Evolutionary conservation across 371 early-diverging fungal genomes (phyloP).

Genomic region (Syncephalastrum monosporum): DNA sequence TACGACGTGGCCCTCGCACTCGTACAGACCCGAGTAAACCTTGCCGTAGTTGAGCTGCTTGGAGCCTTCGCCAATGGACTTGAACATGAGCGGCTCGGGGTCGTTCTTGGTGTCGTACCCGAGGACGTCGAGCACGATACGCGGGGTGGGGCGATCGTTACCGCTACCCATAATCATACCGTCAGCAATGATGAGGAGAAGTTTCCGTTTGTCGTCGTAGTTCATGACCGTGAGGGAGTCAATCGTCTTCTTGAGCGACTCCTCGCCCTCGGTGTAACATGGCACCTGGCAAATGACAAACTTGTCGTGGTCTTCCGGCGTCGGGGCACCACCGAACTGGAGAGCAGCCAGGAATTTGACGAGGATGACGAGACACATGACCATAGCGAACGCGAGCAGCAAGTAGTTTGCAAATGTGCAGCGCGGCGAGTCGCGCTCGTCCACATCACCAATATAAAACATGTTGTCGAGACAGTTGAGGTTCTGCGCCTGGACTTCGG

Average conservation of each 20-base stretch:
- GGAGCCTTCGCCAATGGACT: constrained; percentile 89
- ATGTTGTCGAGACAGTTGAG: constrained; percentile 77
- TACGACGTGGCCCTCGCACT: constrained; percentile 84
- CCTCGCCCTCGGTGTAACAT: constrained; percentile 84
- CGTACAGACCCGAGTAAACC: constrained; percentile 97
- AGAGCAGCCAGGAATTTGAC: constrained; percentile 94
- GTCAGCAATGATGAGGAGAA: constrained; percentile 91
- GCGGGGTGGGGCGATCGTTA: constrained; percentile 96
- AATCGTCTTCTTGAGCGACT: constrained; percentile 81
- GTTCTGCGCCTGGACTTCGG: constrained; percentile 37
- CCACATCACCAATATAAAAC: constrained; percentile 90
- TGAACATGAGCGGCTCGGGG: constrained; percentile 91
- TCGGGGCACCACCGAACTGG: constrained; percentile 64
- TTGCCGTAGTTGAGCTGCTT: constrained; percentile 96
- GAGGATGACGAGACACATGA: constrained; percentile 83
- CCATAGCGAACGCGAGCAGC: constrained; percentile 71
- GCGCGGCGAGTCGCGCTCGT: constrained; percentile 73
- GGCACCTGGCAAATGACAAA: constrained; percentile 91
- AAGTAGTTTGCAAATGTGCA: constrained; percentile 92
- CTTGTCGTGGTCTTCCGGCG: constrained; percentile 85
- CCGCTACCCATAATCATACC: constrained; percentile 96
- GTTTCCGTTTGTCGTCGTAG: constrained; percentile 95
- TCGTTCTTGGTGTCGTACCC: constrained; percentile 87
- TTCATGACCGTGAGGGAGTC: constrained; percentile 91
- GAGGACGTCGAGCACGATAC: constrained; percentile 93